Evolutionary conservation across 1,284 basidiomycete genomes (phyloP).

Genomic region (Schizophyllum amplum): DNA sequence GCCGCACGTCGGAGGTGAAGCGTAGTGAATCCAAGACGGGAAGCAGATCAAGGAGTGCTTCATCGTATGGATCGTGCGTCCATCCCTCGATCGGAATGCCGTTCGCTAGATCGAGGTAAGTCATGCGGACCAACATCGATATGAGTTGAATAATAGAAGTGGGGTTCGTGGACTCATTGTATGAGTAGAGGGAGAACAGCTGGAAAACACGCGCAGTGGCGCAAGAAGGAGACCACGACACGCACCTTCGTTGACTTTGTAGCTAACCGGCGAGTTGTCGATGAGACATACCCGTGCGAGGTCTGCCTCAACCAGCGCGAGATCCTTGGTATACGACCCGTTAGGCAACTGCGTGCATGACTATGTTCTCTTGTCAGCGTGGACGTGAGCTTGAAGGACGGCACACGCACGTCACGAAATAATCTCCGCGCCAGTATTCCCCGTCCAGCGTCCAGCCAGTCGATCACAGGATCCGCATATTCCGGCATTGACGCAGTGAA

Average conservation of each 20-base stretch:
- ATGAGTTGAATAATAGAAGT: no score
- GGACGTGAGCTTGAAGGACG: not conserved
- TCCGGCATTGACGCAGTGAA: constrained; percentile 99
- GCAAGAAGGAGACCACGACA: constrained; percentile 7
- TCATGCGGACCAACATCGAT: not conserved
- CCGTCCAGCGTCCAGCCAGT: constrained; percentile 95
- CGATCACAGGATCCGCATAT: constrained; percentile 99
- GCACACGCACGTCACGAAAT: constrained; percentile 77
- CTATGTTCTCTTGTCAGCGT: constrained; percentile 27
- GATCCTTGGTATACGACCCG: constrained; percentile 93
- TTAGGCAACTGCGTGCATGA: constrained; percentile 88
- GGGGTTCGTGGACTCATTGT: no score
- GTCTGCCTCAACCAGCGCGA: constrained; percentile 83
- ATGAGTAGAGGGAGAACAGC: not conserved
- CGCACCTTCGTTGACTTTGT: constrained; percentile 87
- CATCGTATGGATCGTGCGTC: constrained; percentile 96
- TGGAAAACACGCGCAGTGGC: not conserved
- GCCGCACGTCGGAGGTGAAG: constrained; percentile 92
- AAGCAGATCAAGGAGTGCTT: constrained; percentile 91
- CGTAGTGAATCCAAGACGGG: constrained; percentile 93
- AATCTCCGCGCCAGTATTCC: constrained; percentile 84
- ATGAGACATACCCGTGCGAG: constrained; percentile 88
- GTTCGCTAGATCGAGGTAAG: constrained; percentile 55
- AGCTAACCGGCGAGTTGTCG: constrained; percentile 94
- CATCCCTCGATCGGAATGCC: constrained; percentile 99